Conservation (phyloP, 768 basidiomycete genomes). For the Suillus variegatus region DNA sequence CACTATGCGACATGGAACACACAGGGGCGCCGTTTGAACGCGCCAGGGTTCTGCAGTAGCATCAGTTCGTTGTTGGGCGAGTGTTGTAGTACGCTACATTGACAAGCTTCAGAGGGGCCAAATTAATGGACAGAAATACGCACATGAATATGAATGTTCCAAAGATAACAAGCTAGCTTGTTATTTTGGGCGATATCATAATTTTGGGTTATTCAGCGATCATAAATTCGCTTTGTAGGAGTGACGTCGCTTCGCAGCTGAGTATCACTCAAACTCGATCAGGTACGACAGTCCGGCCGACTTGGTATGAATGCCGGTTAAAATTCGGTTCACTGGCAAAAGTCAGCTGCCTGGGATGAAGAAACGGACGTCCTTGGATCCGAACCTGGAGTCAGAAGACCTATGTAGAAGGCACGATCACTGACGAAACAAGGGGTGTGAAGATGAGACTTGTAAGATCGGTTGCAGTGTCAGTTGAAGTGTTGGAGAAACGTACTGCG, state of each 20-base stretch:
- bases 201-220: conserved; percentile 23
- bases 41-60: not conserved
- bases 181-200: conserved; percentile 36
- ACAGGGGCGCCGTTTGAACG: conserved; percentile 11
- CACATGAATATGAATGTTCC: conserved; percentile 9
- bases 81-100: not conserved
- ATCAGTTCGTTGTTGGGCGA: not conserved
- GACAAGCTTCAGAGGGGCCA: conserved; percentile 8
- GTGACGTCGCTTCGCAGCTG: conserved; percentile 25
- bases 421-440: conserved; percentile 15
- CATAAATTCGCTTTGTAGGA: not conserved
- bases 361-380: not conserved
- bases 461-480: not conserved
- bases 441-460: not conserved
- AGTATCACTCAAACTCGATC: conserved; percentile 22
- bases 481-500: not conserved
- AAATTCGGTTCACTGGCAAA: conserved; percentile 13
- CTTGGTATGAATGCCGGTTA: conserved; percentile 19
- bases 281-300: conserved; percentile 16
- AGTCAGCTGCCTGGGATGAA: not conserved
- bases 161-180: conserved; percentile 17
- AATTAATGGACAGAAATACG: conserved; percentile 30
- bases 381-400: conserved; percentile 22
- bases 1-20: conserved; percentile 17
- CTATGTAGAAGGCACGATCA: conserved; percentile 1